Evolutionary conservation across 306 rosid genomes (phyloP).

Genomic region (Carpinus viminea): DNA sequence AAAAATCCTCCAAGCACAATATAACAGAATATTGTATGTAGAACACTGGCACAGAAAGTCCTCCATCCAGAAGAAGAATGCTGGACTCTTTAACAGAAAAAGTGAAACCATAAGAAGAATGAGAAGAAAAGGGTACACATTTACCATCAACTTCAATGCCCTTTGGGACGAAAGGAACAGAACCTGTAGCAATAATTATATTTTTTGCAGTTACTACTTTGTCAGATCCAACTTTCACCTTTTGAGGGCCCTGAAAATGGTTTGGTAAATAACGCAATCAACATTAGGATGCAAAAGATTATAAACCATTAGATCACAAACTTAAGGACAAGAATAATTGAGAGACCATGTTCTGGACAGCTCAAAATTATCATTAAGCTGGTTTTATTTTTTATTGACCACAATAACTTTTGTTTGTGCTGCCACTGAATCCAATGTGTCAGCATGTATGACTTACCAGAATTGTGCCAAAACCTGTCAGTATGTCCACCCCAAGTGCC

Average conservation of each 20-base stretch:
- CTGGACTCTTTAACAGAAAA: constrained; percentile 9
- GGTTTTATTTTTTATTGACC: constrained; percentile 1
- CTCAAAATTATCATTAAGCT: not conserved
- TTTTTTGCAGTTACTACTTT: constrained; percentile 78
- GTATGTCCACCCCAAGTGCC: constrained; percentile 95
- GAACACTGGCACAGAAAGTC: constrained; percentile 20
- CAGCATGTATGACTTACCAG: constrained; percentile 52
- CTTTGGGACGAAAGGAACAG: constrained; percentile 96
- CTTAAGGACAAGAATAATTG: not conserved
- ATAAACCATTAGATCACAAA: constrained; percentile 1
- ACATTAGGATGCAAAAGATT: constrained; percentile 18
- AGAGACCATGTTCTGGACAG: not conserved
- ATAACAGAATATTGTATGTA: constrained; percentile 12
- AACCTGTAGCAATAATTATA: constrained; percentile 94
- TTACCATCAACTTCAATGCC: constrained; percentile 98
- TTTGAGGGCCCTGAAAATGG: constrained; percentile 75
- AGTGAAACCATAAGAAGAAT: constrained; percentile 19
- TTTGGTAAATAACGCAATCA: constrained; percentile 25
- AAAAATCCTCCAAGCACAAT: constrained; percentile 11
- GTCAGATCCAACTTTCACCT: constrained; percentile 83
- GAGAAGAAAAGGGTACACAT: constrained; percentile 24
- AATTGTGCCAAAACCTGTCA: constrained; percentile 85
- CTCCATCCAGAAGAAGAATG: constrained; percentile 1
- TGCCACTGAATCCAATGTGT: constrained; percentile 3
- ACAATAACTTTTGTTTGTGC: constrained; percentile 1